Evolutionary conservation across 768 basidiomycete genomes (phyloP).

Genomic region (Gloeopeniophorella convolvens): DNA sequence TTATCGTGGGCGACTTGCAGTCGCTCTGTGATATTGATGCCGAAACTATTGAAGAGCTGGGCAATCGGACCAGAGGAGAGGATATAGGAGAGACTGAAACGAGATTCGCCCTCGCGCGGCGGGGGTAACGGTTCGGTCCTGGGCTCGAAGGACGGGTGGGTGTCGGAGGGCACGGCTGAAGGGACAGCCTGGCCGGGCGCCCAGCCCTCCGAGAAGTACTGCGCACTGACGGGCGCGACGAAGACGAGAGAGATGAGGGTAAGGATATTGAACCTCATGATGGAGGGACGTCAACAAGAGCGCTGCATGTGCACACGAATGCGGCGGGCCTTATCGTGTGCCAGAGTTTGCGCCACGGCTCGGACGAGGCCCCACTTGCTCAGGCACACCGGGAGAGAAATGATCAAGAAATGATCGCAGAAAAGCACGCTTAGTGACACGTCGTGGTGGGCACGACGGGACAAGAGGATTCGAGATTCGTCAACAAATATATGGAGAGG

Average conservation of each 20-base stretch:
- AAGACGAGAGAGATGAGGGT: conserved; percentile 18
- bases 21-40: conserved; percentile 66
- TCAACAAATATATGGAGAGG: no score
- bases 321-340: no score
- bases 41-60: conserved; percentile 47
- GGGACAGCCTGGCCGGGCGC: conserved; percentile 57
- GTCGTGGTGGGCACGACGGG: no score
- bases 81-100: conserved; percentile 27
- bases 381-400: no score
- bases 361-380: no score
- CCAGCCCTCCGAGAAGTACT: conserved; percentile 84
- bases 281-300: background rate
- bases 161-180: conserved; percentile 15
- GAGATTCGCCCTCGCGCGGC: conserved; percentile 1
- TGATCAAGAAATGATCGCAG: no score
- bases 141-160: conserved; percentile 19
- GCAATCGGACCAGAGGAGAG: conserved; percentile 50
- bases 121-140: background rate
- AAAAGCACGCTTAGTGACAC: no score
- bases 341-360: no score
- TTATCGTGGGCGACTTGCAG: conserved; percentile 31
- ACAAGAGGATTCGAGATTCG: no score
- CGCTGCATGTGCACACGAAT: no score
- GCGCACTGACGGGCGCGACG: conserved; percentile 40
- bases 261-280: conserved; percentile 7